Conservation (phyloP, 208 protist genomes). For the Acanthamoeba sp. region DNA sequence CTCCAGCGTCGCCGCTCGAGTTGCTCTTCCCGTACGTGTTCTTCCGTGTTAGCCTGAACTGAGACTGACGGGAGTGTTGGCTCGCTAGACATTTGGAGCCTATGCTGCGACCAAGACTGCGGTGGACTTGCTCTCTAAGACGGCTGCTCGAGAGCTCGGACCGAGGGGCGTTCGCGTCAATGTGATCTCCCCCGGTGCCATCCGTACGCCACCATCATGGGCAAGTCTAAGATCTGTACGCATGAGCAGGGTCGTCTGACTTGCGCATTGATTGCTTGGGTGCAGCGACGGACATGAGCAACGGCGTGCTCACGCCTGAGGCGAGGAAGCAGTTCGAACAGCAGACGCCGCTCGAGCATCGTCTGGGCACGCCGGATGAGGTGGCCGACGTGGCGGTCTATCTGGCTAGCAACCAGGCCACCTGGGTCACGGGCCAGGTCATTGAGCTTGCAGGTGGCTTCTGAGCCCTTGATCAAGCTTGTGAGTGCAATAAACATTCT, state of each 20-base stretch:
- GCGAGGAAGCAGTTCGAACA: background rate
- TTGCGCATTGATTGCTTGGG: too few species aligned
- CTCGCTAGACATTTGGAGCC: background rate
- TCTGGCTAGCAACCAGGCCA: background rate
- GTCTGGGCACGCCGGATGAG: background rate
- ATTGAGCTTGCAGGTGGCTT: constrained; percentile 5
- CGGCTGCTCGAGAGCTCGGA: too few species aligned
- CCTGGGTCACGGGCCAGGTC: constrained; percentile 1
- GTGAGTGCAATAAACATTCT: background rate
- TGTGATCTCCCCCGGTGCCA: background rate
- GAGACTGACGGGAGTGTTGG: too few species aligned
- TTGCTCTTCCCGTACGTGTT: background rate
- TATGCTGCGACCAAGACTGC: constrained; percentile 17
- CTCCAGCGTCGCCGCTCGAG: background rate
- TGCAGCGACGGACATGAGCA: constrained; percentile 25
- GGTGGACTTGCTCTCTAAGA: background rate
- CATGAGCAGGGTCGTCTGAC: too few species aligned
- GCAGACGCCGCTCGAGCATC: background rate
- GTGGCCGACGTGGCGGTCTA: background rate
- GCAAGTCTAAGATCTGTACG: too few species aligned
- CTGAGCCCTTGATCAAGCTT: background rate
- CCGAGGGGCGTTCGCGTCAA: constrained; percentile 48
- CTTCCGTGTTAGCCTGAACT: background rate
- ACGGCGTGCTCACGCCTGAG: background rate
- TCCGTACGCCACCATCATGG: background rate